phyloP scores from a whole-genome alignment of 371 early-diverging fungal species.

The Mucor saturninus region DNA sequence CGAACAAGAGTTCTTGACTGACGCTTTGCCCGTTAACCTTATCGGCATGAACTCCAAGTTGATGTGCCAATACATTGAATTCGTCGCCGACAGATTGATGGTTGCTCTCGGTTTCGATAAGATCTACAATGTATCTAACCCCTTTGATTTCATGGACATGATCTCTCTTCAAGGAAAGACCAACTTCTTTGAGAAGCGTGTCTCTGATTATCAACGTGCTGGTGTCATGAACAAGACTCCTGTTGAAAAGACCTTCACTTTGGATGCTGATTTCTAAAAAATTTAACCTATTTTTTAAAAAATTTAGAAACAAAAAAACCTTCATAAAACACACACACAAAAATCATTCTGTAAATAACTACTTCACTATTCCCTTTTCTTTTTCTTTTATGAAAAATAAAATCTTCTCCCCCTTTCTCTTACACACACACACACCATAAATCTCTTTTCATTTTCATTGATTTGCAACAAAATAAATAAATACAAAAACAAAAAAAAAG shows the following conservation, averaged over 20 bases:
- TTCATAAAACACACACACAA: background rate
- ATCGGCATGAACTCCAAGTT: constrained; percentile 99
- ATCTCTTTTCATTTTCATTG: background rate
- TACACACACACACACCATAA: background rate
- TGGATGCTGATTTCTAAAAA: constrained; percentile 84
- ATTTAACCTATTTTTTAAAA: background rate
- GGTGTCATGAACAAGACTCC: constrained; percentile 86
- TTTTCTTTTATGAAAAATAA: background rate
- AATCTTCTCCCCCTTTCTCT: background rate
- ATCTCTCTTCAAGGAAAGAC: constrained; percentile 99
- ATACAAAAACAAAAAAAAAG: background rate
- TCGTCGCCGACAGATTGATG: constrained; percentile 97
- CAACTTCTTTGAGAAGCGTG: constrained; percentile 99
- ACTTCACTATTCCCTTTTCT: constrained; percentile 12
- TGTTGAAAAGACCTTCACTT: constrained; percentile 77
- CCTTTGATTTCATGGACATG: constrained; percentile 99
- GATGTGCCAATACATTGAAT: constrained; percentile 99
- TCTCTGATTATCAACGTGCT: constrained; percentile 98
- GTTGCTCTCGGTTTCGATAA: constrained; percentile 93
- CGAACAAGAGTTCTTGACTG: constrained; percentile 97
- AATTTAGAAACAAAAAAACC: background rate
- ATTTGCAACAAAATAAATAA: no score
- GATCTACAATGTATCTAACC: constrained; percentile 92
- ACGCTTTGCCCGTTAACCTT: constrained; percentile 93
- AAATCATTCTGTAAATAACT: constrained; percentile 8